These are phyloP conservation scores for Articulospora tetracladia DNA, from an alignment of 495 filamentous ascomycete genomes.

Conservation along the genomic window DNA sequence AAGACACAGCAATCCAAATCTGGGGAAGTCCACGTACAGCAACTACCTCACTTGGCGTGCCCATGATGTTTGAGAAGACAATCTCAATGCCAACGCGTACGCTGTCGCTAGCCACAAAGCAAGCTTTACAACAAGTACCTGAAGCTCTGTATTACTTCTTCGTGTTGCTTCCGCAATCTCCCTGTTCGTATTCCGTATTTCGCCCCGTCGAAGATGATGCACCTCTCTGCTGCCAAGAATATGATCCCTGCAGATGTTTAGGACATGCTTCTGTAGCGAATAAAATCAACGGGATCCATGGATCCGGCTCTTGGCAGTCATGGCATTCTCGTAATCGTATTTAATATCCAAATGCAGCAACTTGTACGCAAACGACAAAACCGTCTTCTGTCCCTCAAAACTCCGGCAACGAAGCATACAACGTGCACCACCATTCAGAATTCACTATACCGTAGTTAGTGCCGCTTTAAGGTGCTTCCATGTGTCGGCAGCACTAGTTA, in stretches of 20 bases:
- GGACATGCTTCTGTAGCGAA: neutral
- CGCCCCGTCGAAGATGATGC: no score
- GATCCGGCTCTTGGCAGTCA: neutral
- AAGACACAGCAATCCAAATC: no score
- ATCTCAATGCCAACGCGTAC: no score
- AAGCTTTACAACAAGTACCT: no score
- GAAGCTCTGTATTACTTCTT: no score
- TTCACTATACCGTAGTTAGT: neutral
- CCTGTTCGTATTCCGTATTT: no score
- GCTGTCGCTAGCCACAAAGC: no score
- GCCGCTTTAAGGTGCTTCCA: neutral
- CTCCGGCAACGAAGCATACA: neutral
- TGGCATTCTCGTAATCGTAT: neutral
- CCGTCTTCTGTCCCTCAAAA: neutral
- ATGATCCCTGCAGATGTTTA: neutral
- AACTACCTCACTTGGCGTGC: no score
- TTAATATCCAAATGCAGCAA: neutral
- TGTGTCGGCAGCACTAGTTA: neutral
- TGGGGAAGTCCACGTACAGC: no score
- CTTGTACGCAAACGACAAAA: neutral
- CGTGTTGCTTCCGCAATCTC: no score
- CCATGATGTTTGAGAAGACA: no score
- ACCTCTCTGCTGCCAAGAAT: no score
- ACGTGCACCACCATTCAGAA: neutral
- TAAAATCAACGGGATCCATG: neutral